Conservation (phyloP, 192 early-diverging fungal species). For the Rhizoclosmatium sp. region DNA sequence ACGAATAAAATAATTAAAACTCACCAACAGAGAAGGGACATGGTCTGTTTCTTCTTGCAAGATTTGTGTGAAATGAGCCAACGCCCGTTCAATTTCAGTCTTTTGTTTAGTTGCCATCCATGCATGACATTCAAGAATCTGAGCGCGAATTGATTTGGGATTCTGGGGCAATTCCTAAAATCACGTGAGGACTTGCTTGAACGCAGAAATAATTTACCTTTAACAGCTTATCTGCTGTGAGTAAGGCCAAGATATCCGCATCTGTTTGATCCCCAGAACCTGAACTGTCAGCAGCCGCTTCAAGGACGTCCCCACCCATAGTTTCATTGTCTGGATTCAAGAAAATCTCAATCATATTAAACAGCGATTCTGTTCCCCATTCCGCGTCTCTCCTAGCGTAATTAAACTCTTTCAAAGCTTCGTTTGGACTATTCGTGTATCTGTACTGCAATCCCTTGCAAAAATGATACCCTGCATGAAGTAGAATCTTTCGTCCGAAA, state of each 20-base stretch:
- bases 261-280: conserved; percentile 41
- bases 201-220: conserved; percentile 41
- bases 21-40: conserved; percentile 58
- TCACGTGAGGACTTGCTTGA: neutral
- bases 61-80: conserved; percentile 53
- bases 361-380: conserved; percentile 54
- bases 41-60: conserved; percentile 58
- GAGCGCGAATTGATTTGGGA: conserved; percentile 50
- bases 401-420: conserved; percentile 62
- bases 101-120: conserved; percentile 63
- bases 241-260: conserved; percentile 55
- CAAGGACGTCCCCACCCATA: conserved; percentile 60
- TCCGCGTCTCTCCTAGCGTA: conserved; percentile 51
- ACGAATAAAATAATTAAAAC: neutral
- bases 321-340: conserved; percentile 67
- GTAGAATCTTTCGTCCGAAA: conserved; percentile 24
- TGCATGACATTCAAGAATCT: conserved; percentile 57
- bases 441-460: conserved; percentile 61
- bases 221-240: conserved; percentile 63
- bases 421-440: conserved; percentile 58
- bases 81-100: conserved; percentile 57
- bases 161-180: conserved; percentile 54
- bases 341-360: conserved; percentile 65
- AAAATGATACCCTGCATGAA: conserved; percentile 60
- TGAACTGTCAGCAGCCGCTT: conserved; percentile 38